Base-by-base conservation (phyloP, 2,329 filamentous ascomycete species). In the Penicillium aurantiogriseum region DNA sequence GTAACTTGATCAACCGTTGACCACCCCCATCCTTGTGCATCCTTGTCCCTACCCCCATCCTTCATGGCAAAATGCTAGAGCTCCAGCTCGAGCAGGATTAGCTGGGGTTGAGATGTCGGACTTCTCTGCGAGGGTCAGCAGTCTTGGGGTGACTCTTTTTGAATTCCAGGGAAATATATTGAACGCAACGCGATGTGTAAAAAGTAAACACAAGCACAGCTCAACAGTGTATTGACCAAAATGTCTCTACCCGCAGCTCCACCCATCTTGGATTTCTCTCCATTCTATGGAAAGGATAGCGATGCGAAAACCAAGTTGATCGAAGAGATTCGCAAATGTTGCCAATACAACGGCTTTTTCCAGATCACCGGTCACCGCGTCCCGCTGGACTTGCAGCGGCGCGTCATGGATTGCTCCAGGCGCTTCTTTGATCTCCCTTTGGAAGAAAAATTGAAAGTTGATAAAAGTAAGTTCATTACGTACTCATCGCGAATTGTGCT, bases 361-460 rank as follows among this genome's bases (percentile, higher is more conserved):
- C 77, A 80, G 54, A 77, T 80, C 58, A 74, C 71, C 2, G 74
- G 74, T 29, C 77, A 79, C 51, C 65, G 70, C 1, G 71, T 80
- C 6, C 72, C 77, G 2, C 43, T 70, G 8, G 66, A 72, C 2
- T 59, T 79, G 3, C 76, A 79, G 51, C 62, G 71, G 3, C 64
- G 65, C 7, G 71, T 78, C 11, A 72, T 80, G 67, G 36, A 64
- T 8, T 74, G 71, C 60, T 72, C 73, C 19, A 75, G 74, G 51
- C 67, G 70, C 11, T 78, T 79, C 60, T 80, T 79, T 48, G 63
- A 71, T 11, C 62, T 79, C 2, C 64, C 71, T 0, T 61, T 75
- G 13, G 76, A 77, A 19, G 75, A 78, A 53, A 81, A 81, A 60
- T 67, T 74, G 45, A 68, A 65, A 51, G 59, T 74, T 45, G 67